phyloP scores from a whole-genome alignment of 2,329 filamentous ascomycete genomes.

The Aspergillus aculeatinus region DNA sequence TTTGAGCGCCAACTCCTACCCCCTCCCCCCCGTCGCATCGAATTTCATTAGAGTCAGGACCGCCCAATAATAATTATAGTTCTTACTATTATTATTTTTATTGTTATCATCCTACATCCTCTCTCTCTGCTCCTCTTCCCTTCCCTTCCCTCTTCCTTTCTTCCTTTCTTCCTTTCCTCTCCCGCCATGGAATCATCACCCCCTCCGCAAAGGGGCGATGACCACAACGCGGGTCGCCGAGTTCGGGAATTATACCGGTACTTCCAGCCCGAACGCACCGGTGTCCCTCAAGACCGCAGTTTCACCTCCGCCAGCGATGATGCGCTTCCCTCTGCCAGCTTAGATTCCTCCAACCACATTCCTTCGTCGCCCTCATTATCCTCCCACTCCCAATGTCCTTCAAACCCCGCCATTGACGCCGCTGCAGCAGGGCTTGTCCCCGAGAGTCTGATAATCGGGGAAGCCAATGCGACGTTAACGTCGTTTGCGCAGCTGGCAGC shows the following conservation, averaged over 20 bases:
- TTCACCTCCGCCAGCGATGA: slow-evolving; percentile 8
- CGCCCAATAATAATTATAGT: background rate
- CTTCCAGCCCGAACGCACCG: slow-evolving; percentile 32
- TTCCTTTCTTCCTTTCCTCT: background rate
- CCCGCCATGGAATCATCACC: slow-evolving; percentile 2
- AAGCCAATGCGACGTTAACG: slow-evolving; percentile 35
- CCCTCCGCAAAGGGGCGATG: slow-evolving; percentile 9
- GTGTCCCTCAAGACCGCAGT: background rate
- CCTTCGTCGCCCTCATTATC: slow-evolving; percentile 16
- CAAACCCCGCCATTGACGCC: slow-evolving; percentile 13
- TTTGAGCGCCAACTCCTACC: background rate
- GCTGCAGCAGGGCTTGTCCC: slow-evolving; percentile 19
- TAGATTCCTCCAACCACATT: slow-evolving; percentile 15
- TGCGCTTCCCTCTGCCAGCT: slow-evolving; percentile 4
- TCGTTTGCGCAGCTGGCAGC: slow-evolving; percentile 39
- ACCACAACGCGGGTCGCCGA: slow-evolving; percentile 33
- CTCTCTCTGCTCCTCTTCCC: background rate
- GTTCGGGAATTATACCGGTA: slow-evolving; percentile 43
- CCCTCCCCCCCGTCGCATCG: background rate
- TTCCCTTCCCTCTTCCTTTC: background rate
- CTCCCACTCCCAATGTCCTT: slow-evolving; percentile 9
- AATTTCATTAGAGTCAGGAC: background rate
- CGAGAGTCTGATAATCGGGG: slow-evolving; percentile 29
- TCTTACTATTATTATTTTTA: background rate
- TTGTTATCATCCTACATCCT: background rate